phyloP scores from a whole-genome alignment of 2,329 filamentous ascomycete genomes.

The Aspergillus persii region DNA sequence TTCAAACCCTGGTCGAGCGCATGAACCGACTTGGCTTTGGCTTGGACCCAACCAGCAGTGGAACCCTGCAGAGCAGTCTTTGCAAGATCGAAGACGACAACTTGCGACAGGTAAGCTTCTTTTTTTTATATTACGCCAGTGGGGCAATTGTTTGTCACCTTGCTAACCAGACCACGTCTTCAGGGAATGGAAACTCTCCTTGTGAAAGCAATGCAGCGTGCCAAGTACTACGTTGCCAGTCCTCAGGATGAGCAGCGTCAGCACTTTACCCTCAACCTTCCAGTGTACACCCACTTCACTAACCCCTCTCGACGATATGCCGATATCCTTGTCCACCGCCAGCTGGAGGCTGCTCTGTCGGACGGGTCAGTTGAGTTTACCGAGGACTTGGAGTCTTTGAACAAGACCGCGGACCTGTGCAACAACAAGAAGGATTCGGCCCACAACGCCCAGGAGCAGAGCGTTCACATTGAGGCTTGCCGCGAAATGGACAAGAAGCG shows the following conservation, averaged over 20 bases:
- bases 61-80: slow-evolving; percentile 86
- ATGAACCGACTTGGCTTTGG: slow-evolving; percentile 91
- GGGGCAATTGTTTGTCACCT: not conserved
- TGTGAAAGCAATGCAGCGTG: slow-evolving; percentile 91
- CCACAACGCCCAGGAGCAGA: slow-evolving; percentile 96
- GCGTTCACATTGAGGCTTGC: slow-evolving; percentile 97
- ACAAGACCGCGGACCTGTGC: slow-evolving; percentile 91
- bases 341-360: slow-evolving; percentile 83
- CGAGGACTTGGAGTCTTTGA: slow-evolving; percentile 82
- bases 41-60: slow-evolving; percentile 85
- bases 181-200: slow-evolving; percentile 92
- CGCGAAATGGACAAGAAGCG: slow-evolving; percentile 91
- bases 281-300: slow-evolving; percentile 95
- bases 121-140: no score
- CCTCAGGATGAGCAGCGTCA: slow-evolving; percentile 72
- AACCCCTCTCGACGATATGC: slow-evolving; percentile 92
- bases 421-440: slow-evolving; percentile 99
- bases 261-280: slow-evolving; percentile 90
- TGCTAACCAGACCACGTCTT: not conserved
- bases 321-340: slow-evolving; percentile 91
- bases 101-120: slow-evolving; percentile 65
- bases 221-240: slow-evolving; percentile 88
- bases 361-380: slow-evolving; percentile 78
- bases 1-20: slow-evolving; percentile 86
- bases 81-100: slow-evolving; percentile 89